Base-by-base conservation (phyloP, 164 flowering plant genomes). In the Annona cherimola region DNA sequence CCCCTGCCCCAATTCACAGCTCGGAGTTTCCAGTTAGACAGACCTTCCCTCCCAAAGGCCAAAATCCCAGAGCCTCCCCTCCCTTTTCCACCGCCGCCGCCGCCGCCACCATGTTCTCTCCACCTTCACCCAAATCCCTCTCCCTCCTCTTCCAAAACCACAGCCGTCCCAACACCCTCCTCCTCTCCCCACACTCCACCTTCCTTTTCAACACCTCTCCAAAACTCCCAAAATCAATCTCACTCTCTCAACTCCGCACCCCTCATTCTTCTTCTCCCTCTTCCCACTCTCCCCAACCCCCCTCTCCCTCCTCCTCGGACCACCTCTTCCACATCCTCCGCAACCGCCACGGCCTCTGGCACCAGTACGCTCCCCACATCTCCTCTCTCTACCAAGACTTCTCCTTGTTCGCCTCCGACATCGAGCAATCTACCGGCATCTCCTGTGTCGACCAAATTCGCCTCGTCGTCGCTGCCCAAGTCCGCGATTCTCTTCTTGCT, bases 401-500 rank as follows among this genome's bases (percentile, higher is more conserved):
- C 62, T 96, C 97, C 54, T 88, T 90, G 86, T 42, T 84, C 5
- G 85, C 91, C 43, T 72, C 96, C 55, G 61, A 85, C 64, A 73
- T 94, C 54, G 98, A 94, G 62, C 94, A 94, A 63, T 19, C 71
- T 77, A 94, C 98, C 46, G 98, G 98, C 41, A 86, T 94, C 69
- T 42, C 96, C 46, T 89, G 92, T 44, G 83, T 83, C 61, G 97
- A 94, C 73, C 98, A 94, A 82, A 94, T 89, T 75, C 85, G 88
- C 45, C 73, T 89, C 35, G 74, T 88, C 18, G 98, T 94, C 16
- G 97, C 82, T 0, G 82, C 95, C 59, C 82, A 90, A 73, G 95
- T 94, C 42, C 83, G 96, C 2, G 88, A 87, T 57, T 84, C 97
- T 3, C 75, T 94, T 3, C 46, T 86, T 66, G 74, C 85, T 44